Evolutionary conservation across 345 rosid genomes (phyloP).

Genomic region (Populus alba): DNA sequence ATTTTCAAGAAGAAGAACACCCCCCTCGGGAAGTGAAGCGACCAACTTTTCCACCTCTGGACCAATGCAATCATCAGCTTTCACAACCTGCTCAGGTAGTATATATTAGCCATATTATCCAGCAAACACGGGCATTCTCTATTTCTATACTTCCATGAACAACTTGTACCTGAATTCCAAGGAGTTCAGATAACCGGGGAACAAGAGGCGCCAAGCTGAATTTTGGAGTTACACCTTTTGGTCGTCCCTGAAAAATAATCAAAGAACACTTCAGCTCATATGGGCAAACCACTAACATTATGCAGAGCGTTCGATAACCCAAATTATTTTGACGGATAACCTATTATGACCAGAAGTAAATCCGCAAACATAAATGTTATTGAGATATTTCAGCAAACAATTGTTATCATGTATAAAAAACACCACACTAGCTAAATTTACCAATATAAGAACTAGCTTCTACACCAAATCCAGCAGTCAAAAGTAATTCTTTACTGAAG

Average conservation of each 20-base stretch:
- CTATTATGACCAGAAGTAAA: background rate
- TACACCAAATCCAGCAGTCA: background rate
- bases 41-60: constrained; percentile 84
- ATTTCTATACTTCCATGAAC: background rate
- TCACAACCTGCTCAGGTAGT: constrained; percentile 28
- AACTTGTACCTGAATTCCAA: constrained; percentile 67
- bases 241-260: constrained; percentile 62
- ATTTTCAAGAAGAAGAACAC: constrained; percentile 86
- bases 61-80: constrained; percentile 90
- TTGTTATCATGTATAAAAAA: background rate
- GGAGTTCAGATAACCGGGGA: constrained; percentile 77
- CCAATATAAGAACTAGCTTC: background rate
- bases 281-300: background rate
- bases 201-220: constrained; percentile 91
- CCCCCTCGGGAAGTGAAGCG: constrained; percentile 81
- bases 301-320: no score
- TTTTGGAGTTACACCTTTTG: constrained; percentile 89
- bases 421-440: background rate
- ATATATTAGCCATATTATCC: background rate
- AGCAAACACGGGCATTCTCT: background rate
- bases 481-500: background rate
- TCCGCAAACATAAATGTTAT: background rate
- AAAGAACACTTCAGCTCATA: constrained; percentile 5
- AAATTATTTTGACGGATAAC: background rate
- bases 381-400: background rate